Base-by-base conservation (phyloP, 768 basidiomycete species). In the Punctularia strigosozonata region DNA sequence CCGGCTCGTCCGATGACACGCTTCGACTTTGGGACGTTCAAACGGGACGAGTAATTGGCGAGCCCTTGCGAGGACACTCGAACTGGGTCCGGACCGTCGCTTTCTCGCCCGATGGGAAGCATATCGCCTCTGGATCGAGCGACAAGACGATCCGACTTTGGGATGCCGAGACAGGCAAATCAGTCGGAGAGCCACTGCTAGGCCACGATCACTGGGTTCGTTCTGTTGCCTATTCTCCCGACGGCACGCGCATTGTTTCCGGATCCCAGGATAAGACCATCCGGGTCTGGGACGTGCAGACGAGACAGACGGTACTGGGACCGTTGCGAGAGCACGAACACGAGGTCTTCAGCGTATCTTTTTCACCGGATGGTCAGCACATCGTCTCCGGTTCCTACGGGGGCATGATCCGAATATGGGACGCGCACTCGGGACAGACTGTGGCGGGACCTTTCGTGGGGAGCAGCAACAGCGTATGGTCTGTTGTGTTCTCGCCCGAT, bases 401-500 rank as follows among this genome's bases (percentile, higher is more conserved):
- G 10, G 8, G 20, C 13, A 34, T 19, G 8, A 13, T 34, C 33
- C 10, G 33, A 18, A 18, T 19, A 12, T 34, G 33, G 33, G 37
- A 52, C 31, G 43, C 46, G 7, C 15, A 25, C 4, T 45, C 43
- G 4, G 53, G 52, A 12, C 33, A 19, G 30, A 37, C 36, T 26
- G 12, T 40, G 8, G n/a, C 23, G 17, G 8, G 31, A 14, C 4
- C n/a, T n/a, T n/a, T n/a, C n/a, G n/a, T n/a, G n/a, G n/a, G n/a
- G n/a, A n/a, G n/a, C n/a, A n/a, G n/a, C n/a, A n/a, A n/a, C n/a
- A n/a, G n/a, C n/a, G 40, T 52, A 23, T 31, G 38, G 34, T 33
- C 36, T 15, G 42, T 45, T 37, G 44, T 31, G 12, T 52, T 38
- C 42, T 46, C 47, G 3, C 39, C 43, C 4, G 44, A 51, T 39